These are phyloP conservation scores for Neurospora sp. DNA, from an alignment of 495 filamentous ascomycete genomes.

Conservation along the genomic window DNA sequence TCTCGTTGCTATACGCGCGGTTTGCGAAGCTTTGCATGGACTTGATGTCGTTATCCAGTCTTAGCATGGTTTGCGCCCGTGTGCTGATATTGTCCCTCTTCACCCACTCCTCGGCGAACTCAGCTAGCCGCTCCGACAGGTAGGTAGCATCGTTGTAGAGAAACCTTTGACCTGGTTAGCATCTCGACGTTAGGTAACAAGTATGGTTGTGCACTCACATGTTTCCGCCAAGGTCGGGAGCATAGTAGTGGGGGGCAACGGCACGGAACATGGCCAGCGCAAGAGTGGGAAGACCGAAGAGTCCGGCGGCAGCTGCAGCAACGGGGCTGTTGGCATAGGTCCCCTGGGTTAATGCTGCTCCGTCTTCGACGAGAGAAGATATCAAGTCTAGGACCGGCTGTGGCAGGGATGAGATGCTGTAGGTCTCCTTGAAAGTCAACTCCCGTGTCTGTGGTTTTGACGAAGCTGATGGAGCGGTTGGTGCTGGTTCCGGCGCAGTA, in stretches of 20 bases:
- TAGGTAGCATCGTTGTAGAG: constrained; percentile 88
- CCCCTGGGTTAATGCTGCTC: constrained; percentile 45
- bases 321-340: constrained; percentile 37
- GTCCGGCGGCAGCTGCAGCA: constrained; percentile 58
- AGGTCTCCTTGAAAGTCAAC: constrained; percentile 74
- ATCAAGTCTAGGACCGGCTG: constrained; percentile 65
- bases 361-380: constrained; percentile 57
- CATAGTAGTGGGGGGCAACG: constrained; percentile 71
- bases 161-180: constrained; percentile 39
- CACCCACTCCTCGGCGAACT: constrained; percentile 45
- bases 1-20: constrained; percentile 76
- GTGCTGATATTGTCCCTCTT: constrained; percentile 31
- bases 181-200: not conserved
- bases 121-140: constrained; percentile 61
- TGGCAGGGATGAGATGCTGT: constrained; percentile 79
- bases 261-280: constrained; percentile 87
- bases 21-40: constrained; percentile 69
- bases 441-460: constrained; percentile 25
- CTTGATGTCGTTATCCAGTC: constrained; percentile 59
- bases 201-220: constrained; percentile 41
- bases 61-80: constrained; percentile 42
- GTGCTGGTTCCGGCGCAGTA: not conserved
- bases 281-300: constrained; percentile 74
- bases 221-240: constrained; percentile 53
- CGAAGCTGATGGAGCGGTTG: constrained; percentile 10